Base-by-base conservation (phyloP, 805 yeast genomes). In the Metschnikowia similis region DNA sequence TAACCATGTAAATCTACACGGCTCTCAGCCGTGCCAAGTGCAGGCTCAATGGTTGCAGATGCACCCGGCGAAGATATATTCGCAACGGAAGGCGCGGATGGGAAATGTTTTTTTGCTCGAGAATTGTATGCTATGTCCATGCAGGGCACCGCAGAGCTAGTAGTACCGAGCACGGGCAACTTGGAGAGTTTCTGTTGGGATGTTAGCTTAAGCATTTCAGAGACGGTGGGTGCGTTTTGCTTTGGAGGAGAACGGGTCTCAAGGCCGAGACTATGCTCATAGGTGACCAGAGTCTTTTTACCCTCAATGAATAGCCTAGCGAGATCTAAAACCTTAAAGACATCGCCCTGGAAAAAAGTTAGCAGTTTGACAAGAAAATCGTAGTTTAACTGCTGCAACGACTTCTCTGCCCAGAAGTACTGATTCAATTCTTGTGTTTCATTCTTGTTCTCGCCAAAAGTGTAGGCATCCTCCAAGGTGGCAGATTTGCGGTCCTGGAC, bases 1-100 rank as follows among this genome's bases (percentile, higher is more conserved):
- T 75, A 72, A 0, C 77, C 74, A 62, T 87, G 94, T 7, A 85
- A 71, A 66, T 87, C 92, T 2, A 84, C 45, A 2, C 35, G 26
- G 35, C 32, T 30, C 2, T 41, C 32, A 6, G 21, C 16, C 4
- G 31, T 27, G 10, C 10, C n/a, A 13, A 41, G 21, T 4, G 26
- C 28, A 9, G 41, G 36, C 7, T 27, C 13, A 16, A 17, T 8
- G 29, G 13, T 17, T n/a, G 30, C 11, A 34, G 32, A 34, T 29
- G n/a, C 14, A 29, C 21, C 16, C 8, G 14, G 35, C 9, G 11
- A 35, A 43, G 27, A 35, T 29, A 17, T 16, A 34, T 27, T 45
- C 26, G 14, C 44, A 43, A 11, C 38, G 6, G 28, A 30, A 13
- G 37, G 41, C 14, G 17, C 14, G 39, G 21, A 28, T 31, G 14